Evolutionary conservation across 768 basidiomycete genomes (phyloP), one percentile per base, ranked within the genome.

Genomic region (Boletus speciosus): DNA sequence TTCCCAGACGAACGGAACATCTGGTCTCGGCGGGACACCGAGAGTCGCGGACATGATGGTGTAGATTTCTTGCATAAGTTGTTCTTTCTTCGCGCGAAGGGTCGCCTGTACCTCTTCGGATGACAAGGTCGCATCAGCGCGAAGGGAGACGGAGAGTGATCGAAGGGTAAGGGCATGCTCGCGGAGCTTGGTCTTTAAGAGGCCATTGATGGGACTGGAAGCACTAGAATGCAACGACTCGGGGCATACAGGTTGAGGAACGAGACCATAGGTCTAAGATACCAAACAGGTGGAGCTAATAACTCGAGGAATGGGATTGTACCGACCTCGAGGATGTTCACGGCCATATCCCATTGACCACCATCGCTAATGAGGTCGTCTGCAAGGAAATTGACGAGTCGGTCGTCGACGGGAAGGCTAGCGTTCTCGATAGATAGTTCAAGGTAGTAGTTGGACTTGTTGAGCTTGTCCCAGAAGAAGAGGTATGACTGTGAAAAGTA

Each of bases 401-500:
- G 83, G 64, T 90, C 85, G 50, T 96, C 90, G 47, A 95, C 72
- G 1, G 90, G 86, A 38, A 84, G 78, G 59, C 90, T 84, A 1
- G 85, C 85, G 51, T 88, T 80, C 70, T 96, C 78, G 61, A 98
- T 90, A 45, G 88, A 82, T 38, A 88, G 78, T 71, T 97, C 95
- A 16, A 97, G 85, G 71, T 88, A 96, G 73, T 90, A 94, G 71
- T 88, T 88, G 41, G 80, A 73, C 69, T 97, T 92, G 78, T 95
- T 93, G 47, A 98, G 82, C 72, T 95, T 94, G 73, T 98, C 95
- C 79, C 88, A 96, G 80, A 98, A 95, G 79, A 94, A 95, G 29
- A 95, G 78, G 71, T 96, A 96, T 2, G 84, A 83, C 88, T 91
- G 61, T 40, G 39, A 37, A 44, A 44, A 14, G 31, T 27, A 55